phyloP scores from a whole-genome alignment of 2,329 filamentous ascomycete genomes.

The Colletotrichum euphorbiae region DNA sequence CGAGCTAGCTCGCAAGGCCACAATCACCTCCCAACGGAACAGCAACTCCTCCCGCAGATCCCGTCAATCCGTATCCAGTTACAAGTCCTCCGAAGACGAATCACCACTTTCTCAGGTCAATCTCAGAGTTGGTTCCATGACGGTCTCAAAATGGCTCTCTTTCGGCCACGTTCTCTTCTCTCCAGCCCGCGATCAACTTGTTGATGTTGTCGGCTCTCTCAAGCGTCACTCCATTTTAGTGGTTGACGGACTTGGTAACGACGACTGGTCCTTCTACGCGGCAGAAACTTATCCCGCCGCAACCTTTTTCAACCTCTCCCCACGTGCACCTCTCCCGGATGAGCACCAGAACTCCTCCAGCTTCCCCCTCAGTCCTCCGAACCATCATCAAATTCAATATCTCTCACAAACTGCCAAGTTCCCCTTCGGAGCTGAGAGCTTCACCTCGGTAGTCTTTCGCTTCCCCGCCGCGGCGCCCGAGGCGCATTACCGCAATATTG shows the following conservation, averaged over 20 bases:
- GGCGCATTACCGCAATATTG: conserved; percentile 74
- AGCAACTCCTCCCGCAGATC: conserved; percentile 50
- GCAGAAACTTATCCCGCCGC: conserved; percentile 82
- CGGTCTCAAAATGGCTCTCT: conserved; percentile 88
- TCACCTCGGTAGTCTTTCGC: conserved; percentile 80
- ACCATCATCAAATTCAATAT: conserved; percentile 82
- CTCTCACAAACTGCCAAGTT: conserved; percentile 72
- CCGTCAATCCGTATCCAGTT: conserved; percentile 59
- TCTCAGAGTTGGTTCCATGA: conserved; percentile 82
- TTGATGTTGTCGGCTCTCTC: conserved; percentile 60
- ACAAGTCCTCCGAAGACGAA: conserved; percentile 64
- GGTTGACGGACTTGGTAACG: conserved; percentile 86
- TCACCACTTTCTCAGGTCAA: conserved; percentile 78
- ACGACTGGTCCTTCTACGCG: conserved; percentile 89
- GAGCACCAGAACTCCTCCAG: conserved; percentile 57
- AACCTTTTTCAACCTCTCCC: conserved; percentile 81
- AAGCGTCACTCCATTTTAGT: conserved; percentile 77
- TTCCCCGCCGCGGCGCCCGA: conserved; percentile 79
- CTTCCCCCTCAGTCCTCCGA: conserved; percentile 70
- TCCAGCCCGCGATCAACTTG: conserved; percentile 78
- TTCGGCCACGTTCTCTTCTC: conserved; percentile 88
- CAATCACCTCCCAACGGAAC: conserved; percentile 43
- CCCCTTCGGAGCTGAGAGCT: conserved; percentile 81
- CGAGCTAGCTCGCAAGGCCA: conserved; percentile 36
- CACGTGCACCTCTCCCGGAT: conserved; percentile 63